Base-by-base conservation (phyloP, 768 basidiomycete species). In the Suillus subluteus region DNA sequence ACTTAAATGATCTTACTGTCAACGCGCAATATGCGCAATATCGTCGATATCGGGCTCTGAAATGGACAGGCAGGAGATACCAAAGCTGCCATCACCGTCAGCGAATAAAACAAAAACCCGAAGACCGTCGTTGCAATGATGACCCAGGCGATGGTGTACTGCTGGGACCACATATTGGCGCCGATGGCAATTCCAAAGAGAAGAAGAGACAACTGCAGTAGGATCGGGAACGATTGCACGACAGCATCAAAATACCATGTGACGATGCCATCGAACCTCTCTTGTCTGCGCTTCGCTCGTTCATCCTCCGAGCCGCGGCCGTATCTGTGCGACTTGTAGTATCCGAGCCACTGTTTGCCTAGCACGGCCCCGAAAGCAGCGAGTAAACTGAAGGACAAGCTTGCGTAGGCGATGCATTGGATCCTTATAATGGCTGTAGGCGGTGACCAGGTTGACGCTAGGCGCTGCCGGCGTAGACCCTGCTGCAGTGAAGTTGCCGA, bases 331-430 rank as follows among this genome's bases (percentile, higher is more conserved):
- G 30, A 37, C 21, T 43, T 46, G 58, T 62, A 62, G 32, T 65
- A 15, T 37, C 23, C 35, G 9, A 70, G 69, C 69, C 69, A 70
- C 50, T 70, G 69, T 37, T 70, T 70, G 16, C 69, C 69, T 21
- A 69, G 32, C 23, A 70, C 52, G 3, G 69, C 69, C 9, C 68
- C 64, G 7, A 69, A 35, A 12, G 69, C 69, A 13, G 69, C 69
- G 32, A 66, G 58, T 9, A 70, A 61, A 37, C 64, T 65, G 30
- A 44, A 44, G 6, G 69, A 41, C 26, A 70, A 58, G 46, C 69
- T 70, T 15, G 62, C 61, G n/a, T 70, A 70, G 6, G 41, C 37
- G 18, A 70, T 44, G 16, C 50, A 52, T 44, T 71, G 70, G 6
- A 52, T 52, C 15, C 26, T 52, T 8, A 52, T 26, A 3, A 16